These are phyloP conservation scores for Arctium minus DNA, from an alignment of 129 eudicot species.

Conservation along the genomic window DNA sequence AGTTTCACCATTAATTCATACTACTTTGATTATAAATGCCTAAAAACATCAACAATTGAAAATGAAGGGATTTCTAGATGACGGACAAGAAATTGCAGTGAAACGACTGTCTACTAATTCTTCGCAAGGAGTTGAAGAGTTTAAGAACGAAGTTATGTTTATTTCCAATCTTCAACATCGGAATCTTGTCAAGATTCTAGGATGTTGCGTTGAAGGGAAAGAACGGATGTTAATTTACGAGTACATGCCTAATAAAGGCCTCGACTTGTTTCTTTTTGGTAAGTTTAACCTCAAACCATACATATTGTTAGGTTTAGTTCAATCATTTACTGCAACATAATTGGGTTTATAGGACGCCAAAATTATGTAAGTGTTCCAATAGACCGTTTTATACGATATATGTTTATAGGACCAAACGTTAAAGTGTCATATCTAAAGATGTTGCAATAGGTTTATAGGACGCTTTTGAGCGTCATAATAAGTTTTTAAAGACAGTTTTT, in stretches of 20 bases:
- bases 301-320: background rate
- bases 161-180: slow-evolving; percentile 63
- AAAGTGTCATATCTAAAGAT: no score
- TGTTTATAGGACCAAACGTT: no score
- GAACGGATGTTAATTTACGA: slow-evolving; percentile 55
- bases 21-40: background rate
- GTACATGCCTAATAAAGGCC: slow-evolving; percentile 27
- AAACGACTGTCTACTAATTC: slow-evolving; percentile 47
- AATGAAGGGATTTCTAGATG: slow-evolving; percentile 20
- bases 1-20: background rate
- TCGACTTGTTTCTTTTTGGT: slow-evolving; percentile 52
- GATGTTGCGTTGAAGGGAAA: slow-evolving; percentile 47
- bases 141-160: slow-evolving; percentile 45
- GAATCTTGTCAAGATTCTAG: slow-evolving; percentile 61
- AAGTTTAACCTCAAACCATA: background rate
- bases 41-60: background rate
- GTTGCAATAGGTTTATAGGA: no score
- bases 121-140: slow-evolving; percentile 45
- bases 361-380: no score
- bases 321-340: no score
- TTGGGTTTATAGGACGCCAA: no score
- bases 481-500: no score
- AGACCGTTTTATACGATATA: no score
- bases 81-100: slow-evolving; percentile 55
- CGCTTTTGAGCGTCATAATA: no score